Base-by-base conservation (phyloP, 306 rosid genomes). In the Quercus rubra region DNA sequence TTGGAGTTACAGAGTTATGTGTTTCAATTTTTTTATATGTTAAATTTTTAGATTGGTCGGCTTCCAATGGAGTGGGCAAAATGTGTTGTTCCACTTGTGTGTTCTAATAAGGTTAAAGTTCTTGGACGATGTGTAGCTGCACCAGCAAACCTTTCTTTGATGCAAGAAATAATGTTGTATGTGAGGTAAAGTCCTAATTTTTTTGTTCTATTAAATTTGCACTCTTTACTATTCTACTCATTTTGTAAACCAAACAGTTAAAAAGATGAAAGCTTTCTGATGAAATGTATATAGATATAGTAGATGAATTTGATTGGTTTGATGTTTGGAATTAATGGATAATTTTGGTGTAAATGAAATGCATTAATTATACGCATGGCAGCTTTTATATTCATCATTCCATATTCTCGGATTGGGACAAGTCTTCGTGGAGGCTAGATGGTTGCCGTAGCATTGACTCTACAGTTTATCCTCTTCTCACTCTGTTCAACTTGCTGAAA, bases 61-160 rank as follows among this genome's bases (percentile, higher is more conserved):
- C 83, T 94, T 80, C 93, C 90, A 46, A 94, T 92, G 97, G 97
- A 92, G 73, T 92, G 97, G 98, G 96, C 90, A 13, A 90, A 89
- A 62, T 68, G 76, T 80, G 82, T 94, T 11, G 77, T 83, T 80
- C 97, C 96, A 2, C 94, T 92, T 74, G 79, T 90, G 57, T 71
- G 56, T 25, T 88, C 96, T 13, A 80, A 84, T 28, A 92, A 79
- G 79, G 91, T 94, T 70, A 88, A 66, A 85, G 84, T 87, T 81
- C 64, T 61, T 52, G 98, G 91, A 12, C 84, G 98, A 12, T 92
- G 94, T 73, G 54, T 94, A 78, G 96, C 91, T 25, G 89, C 89
- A 0, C 95, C 97, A 0, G 3, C 77, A 6, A 79, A 46, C 73
- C 89, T 93, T n/a, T 81, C 77, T 25, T 86, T 85, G 80, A 91